Conservation (phyloP, 1,284 basidiomycete species). For the Tetrapyrgos nigripes region DNA sequence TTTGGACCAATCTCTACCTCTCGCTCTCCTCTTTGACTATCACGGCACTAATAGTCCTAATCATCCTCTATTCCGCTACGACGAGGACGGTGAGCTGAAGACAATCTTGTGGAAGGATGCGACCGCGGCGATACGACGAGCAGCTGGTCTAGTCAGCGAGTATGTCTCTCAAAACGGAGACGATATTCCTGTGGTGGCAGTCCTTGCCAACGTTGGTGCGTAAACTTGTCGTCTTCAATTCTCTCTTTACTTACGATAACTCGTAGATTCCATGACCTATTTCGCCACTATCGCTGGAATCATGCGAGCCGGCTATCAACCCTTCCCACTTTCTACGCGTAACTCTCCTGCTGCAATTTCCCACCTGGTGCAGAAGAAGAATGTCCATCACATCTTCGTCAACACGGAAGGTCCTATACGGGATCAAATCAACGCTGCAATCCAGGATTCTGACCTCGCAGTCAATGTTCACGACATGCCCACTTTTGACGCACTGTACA, state of each 20-base stretch:
- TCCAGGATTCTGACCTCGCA: neutral
- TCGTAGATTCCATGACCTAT: constrained; percentile 15
- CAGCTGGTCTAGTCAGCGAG: neutral
- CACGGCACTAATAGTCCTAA: neutral
- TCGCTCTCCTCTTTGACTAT: neutral
- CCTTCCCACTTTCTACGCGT: constrained; percentile 25
- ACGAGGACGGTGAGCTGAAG: neutral
- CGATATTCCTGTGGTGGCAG: neutral
- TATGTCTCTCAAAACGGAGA: neutral
- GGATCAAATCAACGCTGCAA: constrained; percentile 1
- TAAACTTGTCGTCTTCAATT: constrained; percentile 11
- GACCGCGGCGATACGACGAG: neutral
- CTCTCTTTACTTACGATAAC: neutral
- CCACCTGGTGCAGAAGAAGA: constrained; percentile 10
- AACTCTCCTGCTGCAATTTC: constrained; percentile 22
- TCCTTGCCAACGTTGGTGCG: neutral
- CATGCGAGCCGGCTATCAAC: constrained; percentile 9
- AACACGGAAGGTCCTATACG: constrained; percentile 7
- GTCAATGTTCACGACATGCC: neutral
- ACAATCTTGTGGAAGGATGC: neutral
- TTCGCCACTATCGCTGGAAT: constrained; percentile 11
- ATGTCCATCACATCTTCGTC: constrained; percentile 13
- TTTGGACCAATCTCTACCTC: neutral
- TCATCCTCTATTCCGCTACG: neutral
- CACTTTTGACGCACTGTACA: neutral